phyloP scores from a whole-genome alignment of 805 yeast species.

The Spathaspora sp. region DNA sequence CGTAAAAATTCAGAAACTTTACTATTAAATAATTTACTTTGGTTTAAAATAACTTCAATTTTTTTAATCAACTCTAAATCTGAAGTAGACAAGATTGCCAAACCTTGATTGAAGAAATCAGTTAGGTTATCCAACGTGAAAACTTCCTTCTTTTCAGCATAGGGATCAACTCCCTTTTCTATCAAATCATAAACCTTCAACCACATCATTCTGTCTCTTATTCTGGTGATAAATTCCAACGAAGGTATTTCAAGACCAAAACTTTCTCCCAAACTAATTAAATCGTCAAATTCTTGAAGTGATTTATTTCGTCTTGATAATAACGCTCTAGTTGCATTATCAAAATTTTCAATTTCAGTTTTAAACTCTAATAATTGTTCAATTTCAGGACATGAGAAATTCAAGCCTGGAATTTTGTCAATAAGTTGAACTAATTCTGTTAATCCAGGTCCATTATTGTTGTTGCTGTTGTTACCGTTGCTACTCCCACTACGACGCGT shows the following conservation, averaged over 20 bases:
- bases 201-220: conserved; percentile 36
- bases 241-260: conserved; percentile 57
- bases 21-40: conserved; percentile 22
- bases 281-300: conserved; percentile 45
- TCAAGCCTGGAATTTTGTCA: conserved; percentile 44
- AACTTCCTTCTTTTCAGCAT: conserved; percentile 29
- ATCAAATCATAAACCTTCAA: conserved; percentile 25
- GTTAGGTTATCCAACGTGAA: conserved; percentile 28
- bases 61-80: conserved; percentile 31
- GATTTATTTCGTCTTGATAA: conserved; percentile 31
- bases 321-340: conserved; percentile 39
- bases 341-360: conserved; percentile 49
- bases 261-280: conserved; percentile 55
- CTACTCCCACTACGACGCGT: conserved; percentile 9
- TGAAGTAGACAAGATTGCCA: conserved; percentile 22
- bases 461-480: conserved; percentile 13
- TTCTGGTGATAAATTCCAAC: conserved; percentile 29
- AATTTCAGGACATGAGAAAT: conserved; percentile 55
- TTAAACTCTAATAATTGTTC: conserved; percentile 54
- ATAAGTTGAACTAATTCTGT: conserved; percentile 33
- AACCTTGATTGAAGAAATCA: conserved; percentile 25
- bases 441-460: conserved; percentile 10
- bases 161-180: conserved; percentile 39
- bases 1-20: conserved; percentile 15
- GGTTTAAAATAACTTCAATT: conserved; percentile 19